Percentiles rank a stretch among this genome's conserved stretches.
Conservation (phyloP, 2,329 filamentous ascomycete species). For the Colletotrichum melonis region DNA sequence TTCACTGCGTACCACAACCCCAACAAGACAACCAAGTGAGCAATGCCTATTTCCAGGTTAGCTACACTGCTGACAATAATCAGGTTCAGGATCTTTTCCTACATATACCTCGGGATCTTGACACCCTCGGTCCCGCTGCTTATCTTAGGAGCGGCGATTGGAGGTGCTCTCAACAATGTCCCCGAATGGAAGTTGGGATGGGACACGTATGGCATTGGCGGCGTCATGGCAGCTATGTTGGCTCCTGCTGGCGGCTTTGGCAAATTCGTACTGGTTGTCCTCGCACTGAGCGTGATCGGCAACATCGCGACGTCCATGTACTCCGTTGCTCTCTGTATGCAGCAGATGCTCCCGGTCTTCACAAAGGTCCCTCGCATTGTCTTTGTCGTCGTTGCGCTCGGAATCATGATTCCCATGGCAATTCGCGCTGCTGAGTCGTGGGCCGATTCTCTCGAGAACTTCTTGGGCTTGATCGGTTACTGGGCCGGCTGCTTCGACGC, state of each 20-base stretch:
- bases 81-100: constrained; percentile 55
- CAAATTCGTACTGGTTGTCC: constrained; percentile 50
- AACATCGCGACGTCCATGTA: constrained; percentile 52
- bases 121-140: constrained; percentile 43
- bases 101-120: constrained; percentile 64
- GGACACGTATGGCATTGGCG: constrained; percentile 45
- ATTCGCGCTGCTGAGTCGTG: constrained; percentile 53
- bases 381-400: constrained; percentile 52
- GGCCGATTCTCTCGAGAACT: constrained; percentile 55
- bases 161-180: constrained; percentile 45
- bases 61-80: not conserved
- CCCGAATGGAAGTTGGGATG: constrained; percentile 44
- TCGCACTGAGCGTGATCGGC: constrained; percentile 51
- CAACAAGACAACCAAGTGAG: constrained; percentile 50
- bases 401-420: constrained; percentile 53
- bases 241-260: constrained; percentile 45
- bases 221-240: constrained; percentile 47
- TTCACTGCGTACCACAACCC: constrained; percentile 68
- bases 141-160: constrained; percentile 53
- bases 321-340: constrained; percentile 51
- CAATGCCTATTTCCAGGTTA: not conserved
- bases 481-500: constrained; percentile 57
- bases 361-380: constrained; percentile 52
- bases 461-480: constrained; percentile 57
- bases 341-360: constrained; percentile 50